Conservation (phyloP, 805 yeast genomes). For the Grigorovia transvaalensis region DNA sequence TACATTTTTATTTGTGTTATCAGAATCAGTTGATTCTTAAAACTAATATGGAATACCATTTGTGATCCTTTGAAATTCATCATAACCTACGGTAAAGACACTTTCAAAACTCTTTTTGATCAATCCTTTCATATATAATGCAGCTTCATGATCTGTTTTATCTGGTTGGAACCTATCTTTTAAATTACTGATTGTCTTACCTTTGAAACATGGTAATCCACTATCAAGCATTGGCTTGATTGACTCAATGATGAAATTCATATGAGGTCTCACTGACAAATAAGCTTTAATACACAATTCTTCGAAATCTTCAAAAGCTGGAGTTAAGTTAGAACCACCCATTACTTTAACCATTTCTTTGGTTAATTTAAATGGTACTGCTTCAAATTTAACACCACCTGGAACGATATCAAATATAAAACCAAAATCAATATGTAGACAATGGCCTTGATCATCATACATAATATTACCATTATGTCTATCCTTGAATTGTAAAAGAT, state of each 20-base stretch:
- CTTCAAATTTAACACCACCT: constrained; percentile 96
- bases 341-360: constrained; percentile 92
- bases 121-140: constrained; percentile 60
- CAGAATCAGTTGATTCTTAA: too few relatives aligned
- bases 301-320: constrained; percentile 87
- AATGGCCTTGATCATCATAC: constrained; percentile 92
- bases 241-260: constrained; percentile 73
- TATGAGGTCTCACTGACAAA: constrained; percentile 77
- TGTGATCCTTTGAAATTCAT: constrained; percentile 91
- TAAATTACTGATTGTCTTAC: constrained; percentile 70
- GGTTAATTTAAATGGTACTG: constrained; percentile 95
- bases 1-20: too few relatives aligned
- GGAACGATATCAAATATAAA: constrained; percentile 98
- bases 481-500: constrained; percentile 86
- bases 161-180: constrained; percentile 69
- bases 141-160: constrained; percentile 79
- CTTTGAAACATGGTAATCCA: constrained; percentile 94
- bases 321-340: constrained; percentile 84
- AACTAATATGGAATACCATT: constrained; percentile 87
- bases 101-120: constrained; percentile 78
- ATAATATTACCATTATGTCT: constrained; percentile 97
- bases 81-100: constrained; percentile 86
- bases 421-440: constrained; percentile 94
- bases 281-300: constrained; percentile 90
- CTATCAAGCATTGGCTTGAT: constrained; percentile 90